A percentile compares a stretch with the other conserved stretches of the same genome.
These are phyloP conservation scores for Trichoderma sp. DNA, from an alignment of 2,329 filamentous ascomycete species.

Conservation along the genomic window DNA sequence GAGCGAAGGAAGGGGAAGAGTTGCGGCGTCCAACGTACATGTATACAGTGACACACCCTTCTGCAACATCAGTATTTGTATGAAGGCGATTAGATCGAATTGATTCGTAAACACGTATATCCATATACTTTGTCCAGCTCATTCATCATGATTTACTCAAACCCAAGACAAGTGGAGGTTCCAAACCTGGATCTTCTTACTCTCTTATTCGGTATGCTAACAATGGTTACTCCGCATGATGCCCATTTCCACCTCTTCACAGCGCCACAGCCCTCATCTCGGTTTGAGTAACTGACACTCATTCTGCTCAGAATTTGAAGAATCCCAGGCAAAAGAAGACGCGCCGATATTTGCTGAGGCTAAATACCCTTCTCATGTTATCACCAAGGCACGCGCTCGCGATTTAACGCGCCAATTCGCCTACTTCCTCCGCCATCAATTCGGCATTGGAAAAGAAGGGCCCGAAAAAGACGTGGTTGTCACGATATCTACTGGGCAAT, in stretches of 20 bases:
- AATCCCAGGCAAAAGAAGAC: constrained; percentile 41
- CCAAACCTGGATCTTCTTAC: constrained; percentile 45
- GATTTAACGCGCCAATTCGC: constrained; percentile 52
- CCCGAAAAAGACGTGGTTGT: constrained; percentile 54
- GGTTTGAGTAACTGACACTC: neutral
- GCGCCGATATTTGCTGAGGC: constrained; percentile 58
- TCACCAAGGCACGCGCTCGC: constrained; percentile 54
- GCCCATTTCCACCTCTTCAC: neutral
- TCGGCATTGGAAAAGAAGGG: constrained; percentile 50
- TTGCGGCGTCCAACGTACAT: neutral
- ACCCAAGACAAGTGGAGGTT: constrained; percentile 29
- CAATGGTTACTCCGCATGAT: neutral
- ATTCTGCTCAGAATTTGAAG: constrained; percentile 36
- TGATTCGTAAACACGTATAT: neutral
- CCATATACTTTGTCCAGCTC: neutral
- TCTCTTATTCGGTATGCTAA: constrained; percentile 41
- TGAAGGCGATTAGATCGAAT: neutral
- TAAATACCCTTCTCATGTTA: constrained; percentile 48
- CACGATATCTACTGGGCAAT: constrained; percentile 55
- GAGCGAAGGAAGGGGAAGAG: neutral
- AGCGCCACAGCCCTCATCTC: neutral
- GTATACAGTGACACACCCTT: neutral
- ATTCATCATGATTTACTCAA: constrained; percentile 38
- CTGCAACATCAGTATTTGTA: neutral
- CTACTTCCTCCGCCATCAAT: constrained; percentile 52